Percentiles rank a stretch among this genome's conserved stretches.
Conservation (phyloP, 257 asterid species). For the Lithospermum erythrorhizon region DNA sequence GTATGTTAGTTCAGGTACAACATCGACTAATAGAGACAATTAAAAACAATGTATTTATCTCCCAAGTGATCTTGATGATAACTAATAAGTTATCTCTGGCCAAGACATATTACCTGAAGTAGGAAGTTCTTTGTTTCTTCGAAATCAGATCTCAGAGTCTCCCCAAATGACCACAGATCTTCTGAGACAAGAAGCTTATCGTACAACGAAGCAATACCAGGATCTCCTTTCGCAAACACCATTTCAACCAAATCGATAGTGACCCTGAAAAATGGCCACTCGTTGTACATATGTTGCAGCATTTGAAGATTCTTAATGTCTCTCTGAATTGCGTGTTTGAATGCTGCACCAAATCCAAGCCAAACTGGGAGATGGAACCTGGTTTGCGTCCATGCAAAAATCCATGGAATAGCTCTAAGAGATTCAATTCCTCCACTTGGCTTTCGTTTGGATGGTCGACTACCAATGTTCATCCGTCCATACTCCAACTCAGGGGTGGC, state of each 20-base stretch:
- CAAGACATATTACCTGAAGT: conserved; percentile 24
- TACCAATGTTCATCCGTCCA: conserved; percentile 49
- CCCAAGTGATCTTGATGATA: too few relatives aligned
- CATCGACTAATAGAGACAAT: too few relatives aligned
- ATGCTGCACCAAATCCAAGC: conserved; percentile 52
- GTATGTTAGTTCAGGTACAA: neutral
- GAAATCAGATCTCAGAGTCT: conserved; percentile 26
- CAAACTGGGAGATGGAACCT: conserved; percentile 52
- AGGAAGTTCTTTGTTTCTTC: conserved; percentile 32
- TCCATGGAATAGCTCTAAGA: conserved; percentile 55
- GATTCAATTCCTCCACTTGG: conserved; percentile 49
- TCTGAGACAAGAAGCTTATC: conserved; percentile 43
- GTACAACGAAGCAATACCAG: conserved; percentile 36
- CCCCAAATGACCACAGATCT: conserved; percentile 35
- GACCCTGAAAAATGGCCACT: conserved; percentile 49
- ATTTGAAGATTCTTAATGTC: conserved; percentile 30
- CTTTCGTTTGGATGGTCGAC: conserved; percentile 51
- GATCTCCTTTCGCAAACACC: conserved; percentile 53
- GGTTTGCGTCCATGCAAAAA: conserved; percentile 55
- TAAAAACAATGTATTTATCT: too few relatives aligned
- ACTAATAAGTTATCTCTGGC: too few relatives aligned
- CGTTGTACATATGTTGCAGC: conserved; percentile 38
- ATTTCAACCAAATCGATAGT: conserved; percentile 42
- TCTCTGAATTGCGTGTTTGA: conserved; percentile 29
- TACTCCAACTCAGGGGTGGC: conserved; percentile 50